Evolutionary conservation across 2,329 filamentous ascomycete genomes (phyloP), one percentile per base, ranked within the genome.

Genomic region (Diplodia corticola): DNA sequence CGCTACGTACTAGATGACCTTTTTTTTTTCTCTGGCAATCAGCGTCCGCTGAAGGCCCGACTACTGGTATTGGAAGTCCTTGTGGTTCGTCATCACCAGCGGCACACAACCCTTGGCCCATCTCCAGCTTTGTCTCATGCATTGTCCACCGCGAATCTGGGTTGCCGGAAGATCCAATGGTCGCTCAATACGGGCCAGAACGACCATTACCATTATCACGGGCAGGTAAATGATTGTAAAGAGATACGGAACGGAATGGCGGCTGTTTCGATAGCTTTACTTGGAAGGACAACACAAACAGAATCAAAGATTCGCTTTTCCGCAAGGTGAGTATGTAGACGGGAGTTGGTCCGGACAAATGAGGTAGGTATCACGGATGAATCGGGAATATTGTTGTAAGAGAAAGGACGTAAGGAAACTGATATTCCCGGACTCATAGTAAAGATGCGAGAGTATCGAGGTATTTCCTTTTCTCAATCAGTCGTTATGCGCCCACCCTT

Each of bases 401-500:
- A n/a, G 17, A 2, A n/a, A 12, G 37, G 37, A 40, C 15, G 9
- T 44, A 6, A 4, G 40, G 20, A n/a, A 44, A 9, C 40, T 44
- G 7, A 20, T 44, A 20, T 3, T 20, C 26, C 28, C 17, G 26
- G 26, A 51, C 24, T 30, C 12, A 17, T 24, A 17, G 10, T 9
- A 28, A 28, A 33, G 26, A 53, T 13, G 20, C 24, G 51, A 35
- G 26, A 35, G 26, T 5, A n/a, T 37, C 12, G n/a, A 51, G 5
- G 2, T 22, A 2, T 17, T 26, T 30, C 3, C n/a, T 13, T 55
- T 37, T 44, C 37, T 65, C 33, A 65, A 33, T 35, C 20, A 28
- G 63, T 66, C 24, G 55, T 66, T 35, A 66, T 61, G 33, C 55
- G 54, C 17, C 30, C 80, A 70, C 68, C 33, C 64, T 63, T 67